Evolutionary conservation across 192 early-diverging fungal genomes (phyloP).

Genomic region (Backusella psychrophila): DNA sequence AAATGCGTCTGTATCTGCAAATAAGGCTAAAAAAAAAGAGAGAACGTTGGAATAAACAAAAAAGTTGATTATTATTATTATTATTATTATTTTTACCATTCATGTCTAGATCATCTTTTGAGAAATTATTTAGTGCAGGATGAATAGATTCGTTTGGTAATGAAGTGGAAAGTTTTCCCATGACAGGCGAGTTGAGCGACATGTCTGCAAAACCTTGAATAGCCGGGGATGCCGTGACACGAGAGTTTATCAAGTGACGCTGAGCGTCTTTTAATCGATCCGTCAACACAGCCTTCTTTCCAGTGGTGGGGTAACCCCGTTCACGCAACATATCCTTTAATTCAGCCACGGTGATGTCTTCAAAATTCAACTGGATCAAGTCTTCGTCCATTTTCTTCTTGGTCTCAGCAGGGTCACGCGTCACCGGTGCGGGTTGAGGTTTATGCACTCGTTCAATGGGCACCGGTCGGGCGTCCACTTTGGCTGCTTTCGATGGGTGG

Average conservation of each 20-base stretch:
- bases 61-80: neutral
- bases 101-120: constrained; percentile 8
- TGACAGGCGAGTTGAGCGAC: constrained; percentile 2
- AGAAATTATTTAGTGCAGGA: neutral
- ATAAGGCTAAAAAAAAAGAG: neutral
- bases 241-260: constrained; percentile 19
- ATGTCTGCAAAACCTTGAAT: constrained; percentile 11
- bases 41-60: neutral
- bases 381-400: constrained; percentile 58
- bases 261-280: constrained; percentile 61
- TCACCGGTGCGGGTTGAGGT: constrained; percentile 4
- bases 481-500: constrained; percentile 11
- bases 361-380: constrained; percentile 63
- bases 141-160: constrained; percentile 7
- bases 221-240: neutral
- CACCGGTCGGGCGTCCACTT: constrained; percentile 16
- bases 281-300: constrained; percentile 69
- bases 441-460: constrained; percentile 28
- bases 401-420: constrained; percentile 41
- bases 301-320: constrained; percentile 59
- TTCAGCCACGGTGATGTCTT: constrained; percentile 72
- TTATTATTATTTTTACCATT: neutral
- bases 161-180: neutral
- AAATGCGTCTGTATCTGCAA: neutral
- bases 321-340: constrained; percentile 69